Evolutionary conservation across 495 filamentous ascomycete species (phyloP), one percentile per base, ranked within the genome.

Genomic region (Xylaria longipes): DNA sequence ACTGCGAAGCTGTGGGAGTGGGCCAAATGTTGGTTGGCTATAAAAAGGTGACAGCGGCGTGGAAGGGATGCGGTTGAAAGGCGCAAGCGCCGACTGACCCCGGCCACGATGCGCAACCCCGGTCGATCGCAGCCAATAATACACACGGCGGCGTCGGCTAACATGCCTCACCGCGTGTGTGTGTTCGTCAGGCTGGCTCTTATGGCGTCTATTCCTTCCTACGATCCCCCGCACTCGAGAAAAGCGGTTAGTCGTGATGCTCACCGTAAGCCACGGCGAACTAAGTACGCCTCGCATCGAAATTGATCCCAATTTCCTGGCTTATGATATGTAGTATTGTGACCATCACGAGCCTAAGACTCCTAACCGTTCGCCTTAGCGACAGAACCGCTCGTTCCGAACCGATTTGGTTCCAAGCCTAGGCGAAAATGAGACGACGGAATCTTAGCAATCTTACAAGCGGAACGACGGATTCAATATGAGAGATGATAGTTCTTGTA

Each of bases 1-100:
- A 60, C 48, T 33, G 45, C 69, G 48, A 66, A 73, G 74, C 71
- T 61, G 75, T 64, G 65, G 68, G 65, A 61, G 68, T 66, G 71
- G 71, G 57, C 41, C 68, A 56, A 43, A 33, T 48, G 58, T 69
- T 80, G 78, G 78, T 76, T 80, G 76, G 76, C 78, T 80, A 80
- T 80, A 74, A 78, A 78, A 78, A 74, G 71, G 72, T 64, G 68
- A 75, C 69, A 54, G 71, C 66, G 68, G 64, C 74, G 73, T 69
- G 71, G 70, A 73, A 71, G 74, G 64, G 73, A 77, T 70, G 72
- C 65, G 65, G 70, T 39, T 71, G 64, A 73, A 79, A 69, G 73
- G 75, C 74, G 74, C 78, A 78, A 78, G 78, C 78, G 78, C 78
- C 78, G 54, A 73, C 69, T 45, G 64, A 76, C 39, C 78, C 78